Evolutionary conservation across 805 yeast species (phyloP), one percentile per base, ranked within the genome.

Genomic region (Naumovozyma baii): DNA sequence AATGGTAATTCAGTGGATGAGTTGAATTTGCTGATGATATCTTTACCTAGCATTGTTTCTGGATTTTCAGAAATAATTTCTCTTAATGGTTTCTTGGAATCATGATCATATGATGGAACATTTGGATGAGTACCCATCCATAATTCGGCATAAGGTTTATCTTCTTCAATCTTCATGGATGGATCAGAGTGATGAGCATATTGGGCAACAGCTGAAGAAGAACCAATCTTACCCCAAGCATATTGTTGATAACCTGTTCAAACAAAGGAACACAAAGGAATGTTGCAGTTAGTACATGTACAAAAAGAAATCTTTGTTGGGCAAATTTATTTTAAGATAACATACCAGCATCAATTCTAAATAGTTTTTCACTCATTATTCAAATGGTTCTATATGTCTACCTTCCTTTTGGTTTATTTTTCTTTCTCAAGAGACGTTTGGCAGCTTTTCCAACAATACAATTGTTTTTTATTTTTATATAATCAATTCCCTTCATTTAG

Each of bases 71-170:
- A 62, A 40, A 90, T 74, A 29, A 84, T 58, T 15, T 83, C 83
- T 44, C 87, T 70, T 59, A 92, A 70, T 16, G 76, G 70, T 49
- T 72, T 65, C 25, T 80, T 80, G 15, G 68, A 62, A 19, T 66
- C 73, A 18, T 72, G 70, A 36, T 74, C 72, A 36, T 63, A 64
- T 15, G 95, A 81, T 20, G 97, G 96, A 10, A 83, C 87, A 34
- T 83, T 83, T 39, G 94, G 90, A 60, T 92, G 98, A 18, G 97
- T 87, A 31, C 98, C 98, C 98, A 92, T 92, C 98, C 98, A 92
- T 50, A 92, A 70, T 63, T 92, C 98, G 14, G 98, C 98, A 57
- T 92, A 92, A 9, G 98, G 97, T 55, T 78, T 76, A 30, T 69
- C 39, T 52, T 81, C 88, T 48, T 83, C 85, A 40, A 87, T 73